Conservation (phyloP, 176 grass and related monocot species). For the Pontederia crassipes region DNA sequence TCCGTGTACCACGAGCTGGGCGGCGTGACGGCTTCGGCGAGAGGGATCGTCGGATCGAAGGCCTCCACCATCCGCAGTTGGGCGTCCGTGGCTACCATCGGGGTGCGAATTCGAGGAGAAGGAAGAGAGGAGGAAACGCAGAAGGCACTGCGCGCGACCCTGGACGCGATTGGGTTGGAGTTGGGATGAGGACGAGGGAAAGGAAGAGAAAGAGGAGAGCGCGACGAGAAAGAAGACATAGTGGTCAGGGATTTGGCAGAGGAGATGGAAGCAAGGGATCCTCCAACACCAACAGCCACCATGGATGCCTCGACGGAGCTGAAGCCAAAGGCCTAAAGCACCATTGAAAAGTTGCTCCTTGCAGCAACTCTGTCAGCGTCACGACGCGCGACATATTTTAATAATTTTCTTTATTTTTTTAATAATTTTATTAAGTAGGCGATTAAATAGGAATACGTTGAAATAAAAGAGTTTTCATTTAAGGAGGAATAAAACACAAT, state of each 20-base stretch:
- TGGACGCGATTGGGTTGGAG: neutral
- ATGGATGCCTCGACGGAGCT: too few relatives aligned
- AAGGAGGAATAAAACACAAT: too few relatives aligned
- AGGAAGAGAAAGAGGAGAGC: neutral
- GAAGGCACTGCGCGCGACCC: neutral
- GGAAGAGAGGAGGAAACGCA: neutral
- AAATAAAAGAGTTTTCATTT: too few relatives aligned
- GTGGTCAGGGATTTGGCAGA: too few relatives aligned
- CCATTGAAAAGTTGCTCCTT: neutral
- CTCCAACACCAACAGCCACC: too few relatives aligned
- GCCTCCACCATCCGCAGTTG: constrained; percentile 33
- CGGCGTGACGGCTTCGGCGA: constrained; percentile 51
- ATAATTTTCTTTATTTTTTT: too few relatives aligned
- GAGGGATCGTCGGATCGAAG: constrained; percentile 50
- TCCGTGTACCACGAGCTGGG: constrained; percentile 80
- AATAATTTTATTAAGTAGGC: too few relatives aligned
- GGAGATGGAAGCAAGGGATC: too few relatives aligned
- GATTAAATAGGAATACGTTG: too few relatives aligned
- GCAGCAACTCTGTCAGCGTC: neutral
- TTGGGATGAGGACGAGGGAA: neutral
- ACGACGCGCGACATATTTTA: neutral
- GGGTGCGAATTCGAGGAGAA: neutral
- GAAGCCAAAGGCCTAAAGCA: too few relatives aligned
- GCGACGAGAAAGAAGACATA: too few relatives aligned
- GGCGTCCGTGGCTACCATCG: neutral